Percentiles rank a stretch among this genome's conserved stretches.
These are phyloP conservation scores for Falciphora oryzae DNA, from an alignment of 2,329 filamentous ascomycete species.

Conservation along the genomic window DNA sequence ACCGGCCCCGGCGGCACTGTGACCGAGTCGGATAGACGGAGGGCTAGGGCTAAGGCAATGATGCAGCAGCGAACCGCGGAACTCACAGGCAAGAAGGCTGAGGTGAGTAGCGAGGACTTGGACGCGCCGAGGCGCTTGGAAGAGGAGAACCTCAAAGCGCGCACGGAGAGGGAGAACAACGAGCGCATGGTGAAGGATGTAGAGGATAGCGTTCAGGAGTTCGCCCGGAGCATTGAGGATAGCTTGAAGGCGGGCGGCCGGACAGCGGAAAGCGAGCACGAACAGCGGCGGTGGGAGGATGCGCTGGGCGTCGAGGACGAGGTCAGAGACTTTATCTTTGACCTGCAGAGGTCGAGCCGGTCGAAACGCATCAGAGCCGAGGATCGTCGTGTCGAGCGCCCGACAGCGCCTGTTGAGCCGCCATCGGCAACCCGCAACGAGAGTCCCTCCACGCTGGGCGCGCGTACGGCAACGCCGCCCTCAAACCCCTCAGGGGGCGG, in stretches of 20 bases:
- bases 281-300: constrained; percentile 92
- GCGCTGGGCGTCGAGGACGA: constrained; percentile 94
- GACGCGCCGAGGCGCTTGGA: constrained; percentile 82
- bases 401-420: constrained; percentile 34
- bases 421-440: constrained; percentile 42
- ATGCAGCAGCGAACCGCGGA: constrained; percentile 98
- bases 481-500: constrained; percentile 46
- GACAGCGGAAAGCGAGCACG: constrained; percentile 76
- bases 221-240: constrained; percentile 77
- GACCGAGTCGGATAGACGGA: constrained; percentile 90
- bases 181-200: constrained; percentile 96
- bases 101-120: constrained; percentile 62
- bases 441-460: constrained; percentile 36
- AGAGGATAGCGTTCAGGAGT: constrained; percentile 90
- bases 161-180: constrained; percentile 85
- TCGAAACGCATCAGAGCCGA: constrained; percentile 61
- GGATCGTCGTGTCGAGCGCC: constrained; percentile 45
- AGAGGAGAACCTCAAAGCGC: constrained; percentile 75
- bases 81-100: constrained; percentile 75
- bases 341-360: constrained; percentile 81
- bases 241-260: constrained; percentile 75
- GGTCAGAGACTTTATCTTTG: constrained; percentile 96
- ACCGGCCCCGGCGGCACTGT: constrained; percentile 87
- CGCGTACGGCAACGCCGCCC: constrained; percentile 45
- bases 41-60: constrained; percentile 92